These are phyloP conservation scores for Geotrichum aggregatum DNA, from an alignment of 1,139 yeast genomes.

Conservation along the genomic window DNA sequence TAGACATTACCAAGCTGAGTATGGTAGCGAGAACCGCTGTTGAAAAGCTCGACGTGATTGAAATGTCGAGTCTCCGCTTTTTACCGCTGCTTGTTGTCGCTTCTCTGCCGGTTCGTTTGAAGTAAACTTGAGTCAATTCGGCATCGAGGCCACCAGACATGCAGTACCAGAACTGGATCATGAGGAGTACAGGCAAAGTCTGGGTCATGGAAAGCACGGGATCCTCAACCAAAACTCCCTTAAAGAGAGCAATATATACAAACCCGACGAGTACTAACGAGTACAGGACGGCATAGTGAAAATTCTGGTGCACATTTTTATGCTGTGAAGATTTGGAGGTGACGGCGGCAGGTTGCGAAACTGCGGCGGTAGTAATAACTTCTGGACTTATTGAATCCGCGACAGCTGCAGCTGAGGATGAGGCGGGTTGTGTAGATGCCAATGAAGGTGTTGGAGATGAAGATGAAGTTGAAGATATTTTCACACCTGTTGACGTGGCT, in stretches of 20 bases:
- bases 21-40: conserved; percentile 36
- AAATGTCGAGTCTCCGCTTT: conserved; percentile 23
- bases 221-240: conserved; percentile 22
- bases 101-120: not conserved
- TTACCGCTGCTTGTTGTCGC: conserved; percentile 1
- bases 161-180: conserved; percentile 32
- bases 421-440: not conserved
- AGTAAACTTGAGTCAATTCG: conserved; percentile 7
- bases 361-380: not conserved
- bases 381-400: not conserved
- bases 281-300: conserved; percentile 18
- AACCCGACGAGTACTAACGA: conserved; percentile 10
- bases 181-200: conserved; percentile 26
- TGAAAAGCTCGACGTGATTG: conserved; percentile 18
- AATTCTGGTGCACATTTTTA: conserved; percentile 15
- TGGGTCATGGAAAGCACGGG: conserved; percentile 30
- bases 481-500: no score
- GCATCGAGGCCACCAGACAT: conserved; percentile 28
- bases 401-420: not conserved
- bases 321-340: not conserved
- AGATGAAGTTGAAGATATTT: not conserved
- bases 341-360: not conserved
- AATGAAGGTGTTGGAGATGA: not conserved
- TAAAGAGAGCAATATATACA: conserved; percentile 20
- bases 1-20: conserved; percentile 45